Base-by-base conservation (phyloP, 345 rosid genomes). In the Aurinia saxatilis region DNA sequence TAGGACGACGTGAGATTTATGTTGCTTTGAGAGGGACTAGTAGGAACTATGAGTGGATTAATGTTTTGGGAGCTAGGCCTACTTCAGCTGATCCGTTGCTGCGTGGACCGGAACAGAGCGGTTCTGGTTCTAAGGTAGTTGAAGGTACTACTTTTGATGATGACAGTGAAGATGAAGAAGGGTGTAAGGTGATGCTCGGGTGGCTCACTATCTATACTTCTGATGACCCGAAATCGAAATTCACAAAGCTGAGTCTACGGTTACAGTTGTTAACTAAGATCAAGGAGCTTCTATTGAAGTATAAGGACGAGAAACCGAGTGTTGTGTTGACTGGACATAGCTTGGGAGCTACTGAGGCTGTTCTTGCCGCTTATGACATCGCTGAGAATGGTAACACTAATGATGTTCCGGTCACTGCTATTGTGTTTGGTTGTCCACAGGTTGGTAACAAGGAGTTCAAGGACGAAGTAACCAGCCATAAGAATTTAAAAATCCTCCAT, bases 161-260 rank as follows among this genome's bases (percentile, higher is more conserved):
- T 10, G 80, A 75, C 38, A 61, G 71, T n/a, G 83, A 82, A 15
- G 88, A 78, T 2, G 84, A 79, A n/a, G 83, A 67, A 5, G 61
- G 68, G 3, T 78, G 86, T 10, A 84, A 82, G 50, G 91, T 83
- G 48, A 91, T 91, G 98, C 68, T 53, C 5, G 96, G 98, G 0
- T 91, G 98, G 96, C 76, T 83, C 49, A 75, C 91, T 1, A 79
- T 91, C 59, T 91, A 91, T 77, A 71, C 73, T 13, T 84, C 91
- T 2, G 74, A 75, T 2, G 55, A 91, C 53, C 79, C 86, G 9
- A 75, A 74, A n/a, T 91, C 96, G 8, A 46, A 73, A 8, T 91
- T 87, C 46, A 81, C 95, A 2, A 84, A 67, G 52, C 6, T 75
- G 61, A 88, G 91, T 54, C 75, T 79, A 21, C 77, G 91, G 65